These are phyloP conservation scores for Pyracantha coccinea DNA, from an alignment of 331 rosid species.

Conservation along the genomic window DNA sequence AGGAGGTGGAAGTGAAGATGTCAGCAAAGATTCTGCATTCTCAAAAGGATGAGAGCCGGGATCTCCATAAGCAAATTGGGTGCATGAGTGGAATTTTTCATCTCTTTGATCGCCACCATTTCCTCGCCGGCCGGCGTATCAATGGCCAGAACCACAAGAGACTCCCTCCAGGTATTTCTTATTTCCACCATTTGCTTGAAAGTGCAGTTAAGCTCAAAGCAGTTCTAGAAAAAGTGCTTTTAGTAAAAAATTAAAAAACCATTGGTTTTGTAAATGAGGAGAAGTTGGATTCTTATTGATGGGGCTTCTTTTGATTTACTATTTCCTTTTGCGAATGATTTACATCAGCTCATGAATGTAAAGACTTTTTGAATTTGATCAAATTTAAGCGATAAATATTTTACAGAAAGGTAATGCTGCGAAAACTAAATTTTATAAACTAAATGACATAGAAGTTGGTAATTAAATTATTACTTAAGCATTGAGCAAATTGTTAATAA, in stretches of 20 bases:
- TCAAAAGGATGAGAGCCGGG: constrained; percentile 52
- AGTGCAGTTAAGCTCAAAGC: background rate
- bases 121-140: constrained; percentile 34
- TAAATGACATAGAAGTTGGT: no score
- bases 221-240: background rate
- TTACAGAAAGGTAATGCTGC: fast-evolving
- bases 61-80: constrained; percentile 80
- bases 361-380: no score
- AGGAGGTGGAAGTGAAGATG: constrained; percentile 36
- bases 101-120: constrained; percentile 73
- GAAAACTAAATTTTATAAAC: no score
- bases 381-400: background rate
- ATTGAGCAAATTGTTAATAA: background rate
- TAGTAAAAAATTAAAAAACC: background rate
- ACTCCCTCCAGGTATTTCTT: constrained; percentile 38
- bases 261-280: background rate
- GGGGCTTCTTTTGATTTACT: background rate
- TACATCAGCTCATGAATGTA: background rate
- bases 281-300: background rate
- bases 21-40: constrained; percentile 41
- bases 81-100: constrained; percentile 78
- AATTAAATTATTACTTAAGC: no score
- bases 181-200: background rate
- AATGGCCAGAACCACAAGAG: constrained; percentile 27
- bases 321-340: background rate